Evolutionary conservation across 371 early-diverging fungal species (phyloP), one percentile per base, ranked within the genome.

Genomic region (Entomophthora muscae): DNA sequence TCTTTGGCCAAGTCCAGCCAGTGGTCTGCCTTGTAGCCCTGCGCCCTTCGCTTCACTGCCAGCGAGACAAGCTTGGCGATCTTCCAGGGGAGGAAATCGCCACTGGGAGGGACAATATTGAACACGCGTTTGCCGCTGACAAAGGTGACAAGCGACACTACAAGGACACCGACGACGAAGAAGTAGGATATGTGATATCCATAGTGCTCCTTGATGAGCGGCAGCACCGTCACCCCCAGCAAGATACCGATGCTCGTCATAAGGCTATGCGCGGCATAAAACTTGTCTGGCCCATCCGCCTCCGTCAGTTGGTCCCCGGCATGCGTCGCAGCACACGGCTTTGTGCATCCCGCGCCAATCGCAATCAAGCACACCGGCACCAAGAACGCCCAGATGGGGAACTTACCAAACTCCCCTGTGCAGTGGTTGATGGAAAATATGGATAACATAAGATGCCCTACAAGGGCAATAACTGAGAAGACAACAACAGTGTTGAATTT

Each of bases 401-500:
- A 3, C 27, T 24, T 26, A 2, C 51, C 61, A 7, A 51, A 12
- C 51, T 61, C 10, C 5, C n/a, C 61, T 26, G 51, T 12, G 7
- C 32, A 27, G 10, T 28, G 27, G 24, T 32, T 32, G 52, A 61
- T 61, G 24, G 61, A 61, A 12, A 61, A 61, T 13, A 61, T 52
- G 21, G 42, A 5, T 5, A 33, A 7, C 51, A 61, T 12, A 10
- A 61, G 17, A 3, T 22, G 32, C 3, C 61, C 61, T 24, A 61
- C 30, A 17, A 61, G 24, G 51, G 32, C 32, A 51, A 61, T 5
- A 5, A 61, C 5, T 3, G 61, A 61, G 51, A 61, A 31, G 12
- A 32, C 61, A 53, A 82, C 71, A 57, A 86, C 84, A 58, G 85
- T 86, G 70, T 65, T 65, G 76, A 74, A 84, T 73, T 82, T 82